Evolutionary conservation across 768 basidiomycete genomes (phyloP).

Genomic region (Mrakia gelida): DNA sequence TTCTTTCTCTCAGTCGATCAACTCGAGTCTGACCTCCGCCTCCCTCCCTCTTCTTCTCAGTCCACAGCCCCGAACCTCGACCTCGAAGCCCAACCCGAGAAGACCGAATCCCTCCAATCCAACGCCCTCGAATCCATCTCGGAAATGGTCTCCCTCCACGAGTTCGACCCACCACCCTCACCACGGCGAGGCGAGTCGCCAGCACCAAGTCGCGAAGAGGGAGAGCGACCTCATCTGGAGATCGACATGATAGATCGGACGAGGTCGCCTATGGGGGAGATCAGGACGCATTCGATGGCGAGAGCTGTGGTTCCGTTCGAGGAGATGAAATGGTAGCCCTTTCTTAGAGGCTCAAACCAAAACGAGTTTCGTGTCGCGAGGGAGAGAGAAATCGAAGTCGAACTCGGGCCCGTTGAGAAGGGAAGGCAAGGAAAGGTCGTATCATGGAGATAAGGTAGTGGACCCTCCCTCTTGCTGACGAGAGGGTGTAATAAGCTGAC

Average conservation of each 20-base stretch:
- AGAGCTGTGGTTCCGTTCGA: neutral
- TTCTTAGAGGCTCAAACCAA: neutral
- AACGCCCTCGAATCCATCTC: neutral
- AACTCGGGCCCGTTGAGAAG: too few relatives aligned
- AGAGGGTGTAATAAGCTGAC: too few relatives aligned
- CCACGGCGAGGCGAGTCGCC: too few relatives aligned
- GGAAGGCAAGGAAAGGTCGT: too few relatives aligned
- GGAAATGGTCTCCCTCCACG: neutral
- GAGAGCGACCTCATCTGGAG: neutral
- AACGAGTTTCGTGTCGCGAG: too few relatives aligned
- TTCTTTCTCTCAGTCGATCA: neutral
- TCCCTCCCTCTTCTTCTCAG: neutral
- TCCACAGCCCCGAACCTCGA: neutral
- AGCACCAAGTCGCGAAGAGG: neutral
- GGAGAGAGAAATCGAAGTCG: too few relatives aligned
- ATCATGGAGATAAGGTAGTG: too few relatives aligned
- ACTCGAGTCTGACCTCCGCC: neutral
- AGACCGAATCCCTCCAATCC: neutral
- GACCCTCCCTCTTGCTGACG: too few relatives aligned
- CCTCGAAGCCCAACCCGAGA: neutral
- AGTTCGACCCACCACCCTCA: neutral
- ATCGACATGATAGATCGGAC: neutral
- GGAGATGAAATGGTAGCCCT: slow-evolving; percentile 11
- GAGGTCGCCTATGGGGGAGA: neutral
- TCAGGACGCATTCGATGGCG: neutral